Evolutionary conservation across 768 basidiomycete genomes (phyloP).

Genomic region (Mycena floridula): DNA sequence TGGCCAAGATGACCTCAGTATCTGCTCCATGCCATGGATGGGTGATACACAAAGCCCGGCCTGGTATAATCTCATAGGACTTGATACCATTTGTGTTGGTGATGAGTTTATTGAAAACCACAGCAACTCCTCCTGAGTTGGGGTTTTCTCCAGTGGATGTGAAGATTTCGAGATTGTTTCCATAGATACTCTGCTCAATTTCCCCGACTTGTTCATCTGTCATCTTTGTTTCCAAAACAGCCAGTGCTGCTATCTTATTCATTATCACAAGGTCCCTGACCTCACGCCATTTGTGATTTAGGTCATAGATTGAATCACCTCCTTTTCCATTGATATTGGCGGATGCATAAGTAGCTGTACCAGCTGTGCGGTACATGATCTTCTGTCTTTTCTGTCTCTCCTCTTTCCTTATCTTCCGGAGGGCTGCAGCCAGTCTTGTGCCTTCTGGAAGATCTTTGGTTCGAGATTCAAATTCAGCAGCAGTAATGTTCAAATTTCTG

Average conservation of each 20-base stretch:
- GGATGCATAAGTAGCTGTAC: background rate
- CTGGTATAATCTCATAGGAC: background rate
- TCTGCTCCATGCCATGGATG: slow-evolving; percentile 2
- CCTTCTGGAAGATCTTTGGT: too few relatives aligned
- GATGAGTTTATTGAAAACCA: slow-evolving; percentile 11
- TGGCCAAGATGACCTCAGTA: slow-evolving; percentile 4
- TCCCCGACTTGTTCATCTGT: slow-evolving; percentile 4
- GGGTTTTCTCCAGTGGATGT: slow-evolving; percentile 3
- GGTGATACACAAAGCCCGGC: slow-evolving; percentile 3
- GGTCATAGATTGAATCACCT: background rate
- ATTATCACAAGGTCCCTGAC: slow-evolving; percentile 7
- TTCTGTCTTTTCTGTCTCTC: background rate
- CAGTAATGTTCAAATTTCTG: too few relatives aligned
- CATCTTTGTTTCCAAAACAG: slow-evolving; percentile 11
- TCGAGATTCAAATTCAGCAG: too few relatives aligned
- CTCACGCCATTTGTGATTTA: slow-evolving; percentile 7
- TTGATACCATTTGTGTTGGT: slow-evolving; percentile 1
- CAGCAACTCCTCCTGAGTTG: slow-evolving; percentile 7
- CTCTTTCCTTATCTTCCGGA: too few relatives aligned
- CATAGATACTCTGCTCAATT: background rate
- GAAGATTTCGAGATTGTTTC: background rate
- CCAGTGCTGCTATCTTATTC: slow-evolving; percentile 7
- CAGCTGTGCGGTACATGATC: background rate
- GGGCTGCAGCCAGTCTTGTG: too few relatives aligned
- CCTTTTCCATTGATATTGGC: slow-evolving; percentile 12